A percentile compares a stretch with the other conserved stretches of the same genome.
phyloP scores from a whole-genome alignment of 2,329 filamentous ascomycete genomes.

The Fusarium brevicatenulatum region DNA sequence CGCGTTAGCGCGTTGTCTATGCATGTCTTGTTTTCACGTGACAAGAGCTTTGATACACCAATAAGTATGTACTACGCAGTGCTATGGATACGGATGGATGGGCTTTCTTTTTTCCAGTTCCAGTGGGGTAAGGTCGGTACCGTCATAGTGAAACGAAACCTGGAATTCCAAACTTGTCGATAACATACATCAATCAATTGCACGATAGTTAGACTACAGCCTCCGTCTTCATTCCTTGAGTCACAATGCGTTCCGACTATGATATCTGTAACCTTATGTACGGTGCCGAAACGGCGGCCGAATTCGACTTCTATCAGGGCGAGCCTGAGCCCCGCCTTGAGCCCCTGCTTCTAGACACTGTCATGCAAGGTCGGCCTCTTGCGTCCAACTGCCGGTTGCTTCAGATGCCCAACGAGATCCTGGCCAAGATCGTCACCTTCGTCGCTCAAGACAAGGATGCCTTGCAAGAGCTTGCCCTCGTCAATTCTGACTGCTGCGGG shows the following conservation, averaged over 20 bases:
- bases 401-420: not conserved
- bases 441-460: no score
- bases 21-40: not conserved
- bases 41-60: not conserved
- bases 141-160: not conserved
- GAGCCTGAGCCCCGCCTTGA: not conserved
- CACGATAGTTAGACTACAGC: not conserved
- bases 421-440: no score
- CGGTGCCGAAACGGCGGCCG: not conserved
- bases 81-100: no score
- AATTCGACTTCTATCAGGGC: not conserved
- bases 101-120: not conserved
- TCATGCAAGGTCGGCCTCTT: not conserved
- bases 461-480: not conserved
- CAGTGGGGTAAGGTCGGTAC: not conserved
- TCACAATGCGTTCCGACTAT: not conserved
- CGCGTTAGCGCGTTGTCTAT: not conserved
- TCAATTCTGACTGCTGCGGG: slow-evolving; percentile 31
- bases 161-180: not conserved
- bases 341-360: slow-evolving; percentile 7
- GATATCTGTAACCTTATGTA: not conserved
- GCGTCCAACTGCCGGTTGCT: slow-evolving; percentile 4
- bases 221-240: not conserved
- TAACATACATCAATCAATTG: not conserved
- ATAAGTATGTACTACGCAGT: not conserved